Conservation (phyloP, 1,284 basidiomycete genomes). For the Neonothopanus nambi region DNA sequence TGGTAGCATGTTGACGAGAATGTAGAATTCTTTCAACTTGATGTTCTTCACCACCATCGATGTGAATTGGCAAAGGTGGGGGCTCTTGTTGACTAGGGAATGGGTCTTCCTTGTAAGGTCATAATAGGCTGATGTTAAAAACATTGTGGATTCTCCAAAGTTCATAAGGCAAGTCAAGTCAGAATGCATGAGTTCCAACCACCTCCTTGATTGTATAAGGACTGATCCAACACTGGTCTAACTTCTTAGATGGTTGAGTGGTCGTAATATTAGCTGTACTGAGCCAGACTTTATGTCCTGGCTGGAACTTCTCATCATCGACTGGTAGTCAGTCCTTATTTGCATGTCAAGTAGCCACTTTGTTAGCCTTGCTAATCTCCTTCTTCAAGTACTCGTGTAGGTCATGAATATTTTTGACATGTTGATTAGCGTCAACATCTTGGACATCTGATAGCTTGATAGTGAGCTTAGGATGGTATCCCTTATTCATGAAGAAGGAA, state of each 20-base stretch:
- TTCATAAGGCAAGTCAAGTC: constrained; percentile 3
- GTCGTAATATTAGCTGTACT: constrained; percentile 7
- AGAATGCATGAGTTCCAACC: constrained; percentile 15
- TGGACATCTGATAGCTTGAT: background rate
- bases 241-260: constrained; percentile 13
- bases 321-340: background rate
- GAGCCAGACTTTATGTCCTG: no score
- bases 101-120: constrained; percentile 3
- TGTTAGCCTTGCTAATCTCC: background rate
- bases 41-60: constrained; percentile 1
- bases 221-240: constrained; percentile 5
- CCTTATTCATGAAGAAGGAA: no score
- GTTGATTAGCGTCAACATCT: background rate
- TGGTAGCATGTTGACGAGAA: no score
- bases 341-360: background rate
- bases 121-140: constrained; percentile 17
- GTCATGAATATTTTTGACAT: background rate
- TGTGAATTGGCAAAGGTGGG: background rate
- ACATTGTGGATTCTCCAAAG: constrained; percentile 21
- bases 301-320: constrained; percentile 7
- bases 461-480: no score
- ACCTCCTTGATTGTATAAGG: constrained; percentile 20
- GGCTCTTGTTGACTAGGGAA: no score
- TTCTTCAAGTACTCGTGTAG: no score
- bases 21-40: constrained; percentile 25